A percentile compares a stretch with the other conserved stretches of the same genome.
phyloP scores from a whole-genome alignment of 164 flowering plant genomes.

The Piper longum region DNA sequence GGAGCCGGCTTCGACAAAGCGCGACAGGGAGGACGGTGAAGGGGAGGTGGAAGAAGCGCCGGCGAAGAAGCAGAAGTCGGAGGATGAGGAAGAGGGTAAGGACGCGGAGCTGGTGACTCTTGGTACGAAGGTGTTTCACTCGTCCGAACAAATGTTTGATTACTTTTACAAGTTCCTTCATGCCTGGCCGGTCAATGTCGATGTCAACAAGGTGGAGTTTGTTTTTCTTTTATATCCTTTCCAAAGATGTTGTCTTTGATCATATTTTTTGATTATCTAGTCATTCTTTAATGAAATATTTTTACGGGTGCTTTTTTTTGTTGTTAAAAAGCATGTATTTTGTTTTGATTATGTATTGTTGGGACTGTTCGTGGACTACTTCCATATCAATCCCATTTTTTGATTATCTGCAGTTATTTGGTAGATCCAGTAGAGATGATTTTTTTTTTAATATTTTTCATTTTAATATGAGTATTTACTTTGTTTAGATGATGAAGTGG shows the following conservation, averaged over 20 bases:
- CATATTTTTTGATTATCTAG: too few species aligned
- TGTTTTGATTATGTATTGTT: too few species aligned
- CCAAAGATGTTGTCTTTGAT: background rate
- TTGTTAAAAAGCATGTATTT: too few species aligned
- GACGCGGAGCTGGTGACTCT: slow-evolving; percentile 24
- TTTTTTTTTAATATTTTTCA: too few species aligned
- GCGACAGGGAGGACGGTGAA: background rate
- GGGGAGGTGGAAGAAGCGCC: background rate
- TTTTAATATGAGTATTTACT: too few species aligned
- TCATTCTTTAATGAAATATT: too few species aligned
- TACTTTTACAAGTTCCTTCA: slow-evolving; percentile 70
- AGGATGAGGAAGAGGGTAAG: slow-evolving; percentile 4
- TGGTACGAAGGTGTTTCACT: slow-evolving; percentile 54
- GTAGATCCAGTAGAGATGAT: too few species aligned
- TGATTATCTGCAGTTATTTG: too few species aligned
- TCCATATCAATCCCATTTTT: too few species aligned
- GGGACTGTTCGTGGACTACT: too few species aligned
- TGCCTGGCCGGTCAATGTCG: slow-evolving; percentile 59
- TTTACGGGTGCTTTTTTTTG: too few species aligned
- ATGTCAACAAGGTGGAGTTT: slow-evolving; percentile 51
- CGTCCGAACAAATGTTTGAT: slow-evolving; percentile 70
- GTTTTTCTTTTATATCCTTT: background rate
- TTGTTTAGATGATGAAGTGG: too few species aligned
- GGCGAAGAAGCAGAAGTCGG: slow-evolving; percentile 1
- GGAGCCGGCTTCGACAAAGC: background rate